Evolutionary conservation across 192 early-diverging fungal species (phyloP), one percentile per base, ranked within the genome.

Genomic region (Umbelopsis sp.): DNA sequence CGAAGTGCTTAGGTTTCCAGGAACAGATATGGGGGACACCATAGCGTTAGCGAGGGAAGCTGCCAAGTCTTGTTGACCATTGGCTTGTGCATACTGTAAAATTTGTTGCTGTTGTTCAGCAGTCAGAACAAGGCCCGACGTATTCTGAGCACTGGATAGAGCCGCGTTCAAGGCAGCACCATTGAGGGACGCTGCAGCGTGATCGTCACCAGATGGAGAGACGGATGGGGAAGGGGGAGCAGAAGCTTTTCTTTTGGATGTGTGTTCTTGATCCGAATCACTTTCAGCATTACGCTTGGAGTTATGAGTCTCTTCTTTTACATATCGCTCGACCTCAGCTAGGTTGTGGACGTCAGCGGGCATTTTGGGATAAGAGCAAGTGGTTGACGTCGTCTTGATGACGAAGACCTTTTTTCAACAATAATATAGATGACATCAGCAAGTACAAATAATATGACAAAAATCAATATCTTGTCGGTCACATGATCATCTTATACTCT

Each of bases 41-140:
- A 78, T 78, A 45, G 76, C 76, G 30, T 78, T 71, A 13, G 71
- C 76, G n/a, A 77, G 53, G 21, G 75, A 72, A 18, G 76, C 68
- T 7, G 71, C 71, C 16, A 72, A 66, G 52, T 77, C 76, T 16
- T 69, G 49, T 23, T 77, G 76, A 64, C 71, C 71, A 27, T 47
- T 64, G 44, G 76, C 76, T 47, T 72, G 71, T 21, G 71, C 76
- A 51, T 78, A 78, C 21, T 73, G 72, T 37, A 78, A 45, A 21
- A 73, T 41, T 48, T 77, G 75, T 44, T 75, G 74, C 21, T 75
- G 69, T 30, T 70, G 74, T 49, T 75, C 74, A 41, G 67, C 55
- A 12, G 55, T 61, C 30, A 61, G 33, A 27, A 61, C 55, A 61
- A 61, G 55, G 25, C 55, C 55, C 55, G 55, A 61, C 55, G 55